Evolutionary conservation across 2,329 filamentous ascomycete species (phyloP).

Genomic region (Fusarium coicis): DNA sequence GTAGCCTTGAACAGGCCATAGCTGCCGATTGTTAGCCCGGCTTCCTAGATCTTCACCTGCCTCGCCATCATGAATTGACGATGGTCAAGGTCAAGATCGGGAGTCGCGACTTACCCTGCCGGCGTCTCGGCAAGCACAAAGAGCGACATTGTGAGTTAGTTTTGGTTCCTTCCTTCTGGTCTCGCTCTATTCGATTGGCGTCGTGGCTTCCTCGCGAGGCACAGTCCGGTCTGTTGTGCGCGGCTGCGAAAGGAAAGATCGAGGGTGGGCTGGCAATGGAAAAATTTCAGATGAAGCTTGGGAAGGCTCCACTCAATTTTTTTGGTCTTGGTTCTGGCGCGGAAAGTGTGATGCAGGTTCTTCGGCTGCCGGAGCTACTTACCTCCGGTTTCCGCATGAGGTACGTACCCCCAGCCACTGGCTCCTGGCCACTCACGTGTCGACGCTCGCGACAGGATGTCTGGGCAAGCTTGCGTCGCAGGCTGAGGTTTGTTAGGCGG

Average conservation of each 20-base stretch:
- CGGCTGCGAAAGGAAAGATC: constrained; percentile 48
- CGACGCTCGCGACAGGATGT: constrained; percentile 30
- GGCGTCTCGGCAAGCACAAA: constrained; percentile 95
- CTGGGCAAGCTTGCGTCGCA: constrained; percentile 35
- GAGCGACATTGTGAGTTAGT: constrained; percentile 75
- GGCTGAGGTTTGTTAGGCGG: constrained; percentile 43
- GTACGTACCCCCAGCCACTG: constrained; percentile 24
- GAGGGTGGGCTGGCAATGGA: constrained; percentile 50
- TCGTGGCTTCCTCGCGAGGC: constrained; percentile 50
- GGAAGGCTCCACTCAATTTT: constrained; percentile 54
- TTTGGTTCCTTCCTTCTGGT: constrained; percentile 46
- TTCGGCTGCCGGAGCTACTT: constrained; percentile 42
- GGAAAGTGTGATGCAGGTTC: constrained; percentile 44
- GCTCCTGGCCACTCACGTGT: constrained; percentile 45
- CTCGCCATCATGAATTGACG: constrained; percentile 13
- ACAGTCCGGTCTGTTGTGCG: constrained; percentile 52
- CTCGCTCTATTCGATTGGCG: constrained; percentile 47
- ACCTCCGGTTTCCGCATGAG: constrained; percentile 31
- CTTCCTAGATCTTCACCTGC: constrained; percentile 11
- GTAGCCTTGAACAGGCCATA: constrained; percentile 98
- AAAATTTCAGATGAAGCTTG: constrained; percentile 56
- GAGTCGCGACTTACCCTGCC: constrained; percentile 69
- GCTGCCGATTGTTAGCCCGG: constrained; percentile 61
- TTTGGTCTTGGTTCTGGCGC: constrained; percentile 43
- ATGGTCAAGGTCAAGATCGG: constrained; percentile 10